Evolutionary conservation across 352 stramenopile species (phyloP), one percentile per base, ranked within the genome.

Genomic region (Phytopythium cucurbitacearum): DNA sequence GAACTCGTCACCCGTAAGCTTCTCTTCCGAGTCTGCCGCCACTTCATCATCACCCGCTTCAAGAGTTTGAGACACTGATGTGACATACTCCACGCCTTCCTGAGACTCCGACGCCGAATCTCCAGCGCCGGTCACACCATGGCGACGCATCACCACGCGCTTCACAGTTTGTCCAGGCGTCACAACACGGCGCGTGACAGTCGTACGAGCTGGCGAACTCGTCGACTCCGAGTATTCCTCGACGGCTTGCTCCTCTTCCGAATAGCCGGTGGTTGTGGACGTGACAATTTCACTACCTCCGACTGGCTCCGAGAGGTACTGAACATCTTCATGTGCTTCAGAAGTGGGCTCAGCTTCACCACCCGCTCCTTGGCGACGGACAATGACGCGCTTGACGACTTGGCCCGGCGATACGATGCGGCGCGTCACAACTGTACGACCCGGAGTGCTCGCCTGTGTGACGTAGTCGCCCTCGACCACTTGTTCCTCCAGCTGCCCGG

Each of bases 261-360:
- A 28, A 28, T 28, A 28, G 21, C 21, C 10, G 0, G 4, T 42
- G 5, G 39, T 56, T 7, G 48, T 50, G 3, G 45, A 53, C n/a
- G 28, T 53, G 4, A 57, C 12, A 4, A 67, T 5, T 10, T 33
- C 40, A 35, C 40, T 34, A 1, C 53, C 48, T 15, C 67, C 54
- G 9, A 38, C 62, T 28, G 57, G 46, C 9, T 59, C 60, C 10
- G 62, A 32, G 47, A 68, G 9, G n/a, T 48, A 68, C 53, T 68
- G 63, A 8, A 67, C 59, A 56, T 64, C 59, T 55, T 71, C 63
- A 12, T 56, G 53, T 1, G 61, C 36, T 15, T 70, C 44, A 4
- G 21, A 28, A 28, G 21, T 28, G 21, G 21, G 2, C 21, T 28
- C 45, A 40, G 45, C 28, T 40, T 57, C 45, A 5, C 62, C 57